Evolutionary conservation across 2,329 filamentous ascomycete species (phyloP).

Genomic region (Pseudogymnoascus sp.): DNA sequence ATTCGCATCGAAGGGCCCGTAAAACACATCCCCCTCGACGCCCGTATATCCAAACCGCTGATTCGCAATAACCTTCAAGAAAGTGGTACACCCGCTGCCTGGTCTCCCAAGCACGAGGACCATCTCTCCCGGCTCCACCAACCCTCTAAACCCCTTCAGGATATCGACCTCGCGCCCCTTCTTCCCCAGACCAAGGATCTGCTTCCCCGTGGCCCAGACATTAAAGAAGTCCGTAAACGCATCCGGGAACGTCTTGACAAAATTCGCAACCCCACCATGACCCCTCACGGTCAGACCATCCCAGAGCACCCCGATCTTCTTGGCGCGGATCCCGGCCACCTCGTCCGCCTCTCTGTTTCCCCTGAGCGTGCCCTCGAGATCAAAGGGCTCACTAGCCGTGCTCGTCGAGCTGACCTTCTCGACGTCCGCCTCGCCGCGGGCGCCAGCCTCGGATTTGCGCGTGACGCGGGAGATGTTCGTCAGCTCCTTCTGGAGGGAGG

Average conservation of each 20-base stretch:
- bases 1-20: slow-evolving; percentile 39
- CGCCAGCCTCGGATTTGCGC: slow-evolving; percentile 41
- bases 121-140: slow-evolving; percentile 68
- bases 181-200: slow-evolving; percentile 43
- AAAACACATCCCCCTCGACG: slow-evolving; percentile 52
- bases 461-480: slow-evolving; percentile 50
- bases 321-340: slow-evolving; percentile 71
- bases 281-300: slow-evolving; percentile 70
- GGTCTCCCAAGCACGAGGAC: slow-evolving; percentile 62
- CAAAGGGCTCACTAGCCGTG: slow-evolving; percentile 52
- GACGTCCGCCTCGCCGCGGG: slow-evolving; percentile 39
- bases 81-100: slow-evolving; percentile 62
- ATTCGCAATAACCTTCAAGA: slow-evolving; percentile 64
- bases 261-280: slow-evolving; percentile 65
- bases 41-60: slow-evolving; percentile 51
- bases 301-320: slow-evolving; percentile 76
- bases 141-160: slow-evolving; percentile 57
- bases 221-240: slow-evolving; percentile 51
- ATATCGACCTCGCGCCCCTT: slow-evolving; percentile 58
- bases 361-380: slow-evolving; percentile 67
- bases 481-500: slow-evolving; percentile 56
- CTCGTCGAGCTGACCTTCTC: slow-evolving; percentile 48
- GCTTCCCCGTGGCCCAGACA: slow-evolving; percentile 48
- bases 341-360: slow-evolving; percentile 65
- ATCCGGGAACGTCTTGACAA: slow-evolving; percentile 66